Base-by-base conservation (phyloP, 352 stramenopile genomes). In the Globisporangium paroecandrum region DNA sequence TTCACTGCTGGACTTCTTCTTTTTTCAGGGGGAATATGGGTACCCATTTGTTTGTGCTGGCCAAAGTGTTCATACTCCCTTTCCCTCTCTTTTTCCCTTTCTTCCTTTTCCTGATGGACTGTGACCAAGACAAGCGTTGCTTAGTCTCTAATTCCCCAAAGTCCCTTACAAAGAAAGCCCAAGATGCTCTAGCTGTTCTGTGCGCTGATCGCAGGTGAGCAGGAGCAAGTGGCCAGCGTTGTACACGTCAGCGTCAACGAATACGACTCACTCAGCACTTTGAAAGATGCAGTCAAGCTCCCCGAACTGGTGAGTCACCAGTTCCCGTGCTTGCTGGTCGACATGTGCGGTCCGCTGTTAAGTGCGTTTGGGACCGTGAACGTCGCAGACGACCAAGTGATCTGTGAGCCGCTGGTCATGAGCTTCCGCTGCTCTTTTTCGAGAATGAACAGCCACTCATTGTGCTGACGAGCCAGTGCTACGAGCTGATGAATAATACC, bases 331-430 rank as follows among this genome's bases (percentile, higher is more conserved):
- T 71, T 77, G 46, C 41, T 74, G 54, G 59, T 74, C 64, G 56
- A 69, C 63, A 64, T 77, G 22, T 77, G 67, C 65, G 71, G 71
- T 12, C 61, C 54, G 4, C 15, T 69, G 47, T 43, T 74, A n/a
- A 77, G 63, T 18, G 68, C 69, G 46, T 74, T 69, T 68, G 71
- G 68, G 25, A 66, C 72, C 49, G 64, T 74, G 29, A 74, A 76
- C 22, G 58, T 63, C 13, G 38, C 60, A 58, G 59, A 73, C 59
- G 43, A 71, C 65, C 58, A 63, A 27, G 68, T 53, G 47, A 64
- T 77, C 34, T 77, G 71, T 34, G 68, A 77, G 51, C 71, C 71
- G 22, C 62, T 74, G 41, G 60, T 60, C 38, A 66, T 65, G 63
- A 74, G 64, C 55, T 71, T 25, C 62, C 68, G 32, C 64, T 75